Evolutionary conservation across 257 asterid species (phyloP).

Genomic region (Ocimum tenuiflorum): DNA sequence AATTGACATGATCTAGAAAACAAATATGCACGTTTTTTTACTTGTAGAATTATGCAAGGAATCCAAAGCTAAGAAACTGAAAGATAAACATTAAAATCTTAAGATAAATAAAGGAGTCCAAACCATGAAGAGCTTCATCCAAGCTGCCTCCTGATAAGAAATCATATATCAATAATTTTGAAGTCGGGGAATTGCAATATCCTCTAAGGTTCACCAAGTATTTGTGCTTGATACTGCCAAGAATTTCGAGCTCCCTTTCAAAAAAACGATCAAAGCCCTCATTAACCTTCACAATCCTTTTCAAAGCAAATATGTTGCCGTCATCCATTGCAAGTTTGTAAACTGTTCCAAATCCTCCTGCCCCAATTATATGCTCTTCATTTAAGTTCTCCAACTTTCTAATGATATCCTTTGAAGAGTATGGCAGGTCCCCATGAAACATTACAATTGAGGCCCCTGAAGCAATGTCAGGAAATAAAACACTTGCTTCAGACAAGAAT

Average conservation of each 20-base stretch:
- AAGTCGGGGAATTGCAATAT: conserved; percentile 82
- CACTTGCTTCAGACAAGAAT: background rate
- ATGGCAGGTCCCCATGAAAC: conserved; percentile 95
- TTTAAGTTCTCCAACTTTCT: conserved; percentile 66
- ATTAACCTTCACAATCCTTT: conserved; percentile 75
- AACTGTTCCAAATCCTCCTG: conserved; percentile 94
- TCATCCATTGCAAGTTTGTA: conserved; percentile 94
- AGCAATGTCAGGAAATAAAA: conserved; percentile 11
- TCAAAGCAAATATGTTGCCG: conserved; percentile 76
- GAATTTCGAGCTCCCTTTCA: conserved; percentile 91
- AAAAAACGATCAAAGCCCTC: conserved; percentile 86
- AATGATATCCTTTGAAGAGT: conserved; percentile 82
- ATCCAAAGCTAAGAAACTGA: conserved; percentile 2
- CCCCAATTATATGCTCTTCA: conserved; percentile 85
- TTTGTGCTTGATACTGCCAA: conserved; percentile 84
- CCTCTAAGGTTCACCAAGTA: conserved; percentile 86
- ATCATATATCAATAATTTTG: conserved; percentile 77
- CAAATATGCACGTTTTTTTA: conserved; percentile 5
- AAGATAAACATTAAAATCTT: background rate
- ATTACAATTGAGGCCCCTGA: conserved; percentile 93
- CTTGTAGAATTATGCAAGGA: background rate
- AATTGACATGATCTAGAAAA: conserved; percentile 6
- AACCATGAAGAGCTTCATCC: conserved; percentile 88
- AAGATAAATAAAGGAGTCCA: conserved; percentile 13
- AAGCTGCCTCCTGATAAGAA: conserved; percentile 81